These are phyloP conservation scores for Agrocybe praecox DNA, from an alignment of 768 basidiomycete genomes.

Conservation along the genomic window DNA sequence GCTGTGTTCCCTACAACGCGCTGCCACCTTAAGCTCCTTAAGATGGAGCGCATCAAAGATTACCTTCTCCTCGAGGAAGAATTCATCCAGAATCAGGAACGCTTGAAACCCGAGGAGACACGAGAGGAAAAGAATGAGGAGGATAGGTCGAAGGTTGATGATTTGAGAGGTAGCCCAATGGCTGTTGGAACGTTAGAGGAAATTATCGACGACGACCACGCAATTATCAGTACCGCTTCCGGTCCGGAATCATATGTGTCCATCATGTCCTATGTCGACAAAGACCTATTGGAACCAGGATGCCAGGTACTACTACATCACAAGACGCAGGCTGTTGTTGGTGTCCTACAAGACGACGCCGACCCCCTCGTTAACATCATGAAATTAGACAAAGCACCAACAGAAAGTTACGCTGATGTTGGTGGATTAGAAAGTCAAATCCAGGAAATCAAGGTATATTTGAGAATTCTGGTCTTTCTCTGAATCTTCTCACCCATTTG, in stretches of 20 bases:
- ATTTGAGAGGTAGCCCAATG: slow-evolving; percentile 94
- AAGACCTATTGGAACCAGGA: slow-evolving; percentile 94
- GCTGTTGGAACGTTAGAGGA: slow-evolving; percentile 98
- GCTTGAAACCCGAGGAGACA: slow-evolving; percentile 83
- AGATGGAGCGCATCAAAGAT: slow-evolving; percentile 98
- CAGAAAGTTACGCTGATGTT: slow-evolving; percentile 97
- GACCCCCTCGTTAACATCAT: slow-evolving; percentile 98
- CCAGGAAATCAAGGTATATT: slow-evolving; percentile 92
- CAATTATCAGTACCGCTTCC: slow-evolving; percentile 94
- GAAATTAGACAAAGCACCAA: slow-evolving; percentile 99
- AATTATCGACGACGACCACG: slow-evolving; percentile 97
- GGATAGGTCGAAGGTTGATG: slow-evolving; percentile 91
- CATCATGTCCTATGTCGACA: slow-evolving; percentile 98
- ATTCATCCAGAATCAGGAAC: slow-evolving; percentile 91
- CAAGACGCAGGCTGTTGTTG: slow-evolving; percentile 93
- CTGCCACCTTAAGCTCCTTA: slow-evolving; percentile 92
- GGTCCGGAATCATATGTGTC: slow-evolving; percentile 97
- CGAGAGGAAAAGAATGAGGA: slow-evolving; percentile 96
- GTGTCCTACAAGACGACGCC: slow-evolving; percentile 92
- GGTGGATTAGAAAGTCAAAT: slow-evolving; percentile 97
- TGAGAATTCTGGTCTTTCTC: neutral
- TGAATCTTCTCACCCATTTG: neutral
- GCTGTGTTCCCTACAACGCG: slow-evolving; percentile 93
- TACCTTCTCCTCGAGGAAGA: slow-evolving; percentile 95
- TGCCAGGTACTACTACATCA: slow-evolving; percentile 95